These are phyloP conservation scores for Sclerotiophoma versabilis DNA, from an alignment of 2,329 filamentous ascomycete genomes.

Conservation along the genomic window DNA sequence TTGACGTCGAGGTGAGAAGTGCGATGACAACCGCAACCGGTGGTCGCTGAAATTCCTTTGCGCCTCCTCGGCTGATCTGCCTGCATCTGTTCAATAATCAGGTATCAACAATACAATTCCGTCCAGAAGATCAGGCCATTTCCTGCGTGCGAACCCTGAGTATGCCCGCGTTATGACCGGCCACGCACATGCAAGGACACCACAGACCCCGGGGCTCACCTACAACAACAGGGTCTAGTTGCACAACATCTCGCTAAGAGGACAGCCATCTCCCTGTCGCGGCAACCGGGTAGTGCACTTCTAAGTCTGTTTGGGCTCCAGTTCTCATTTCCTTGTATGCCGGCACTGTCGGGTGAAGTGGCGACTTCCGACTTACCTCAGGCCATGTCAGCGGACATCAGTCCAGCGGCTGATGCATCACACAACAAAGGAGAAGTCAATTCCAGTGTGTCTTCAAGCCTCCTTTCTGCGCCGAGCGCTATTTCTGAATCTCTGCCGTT, in stretches of 20 bases:
- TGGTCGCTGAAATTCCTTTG: background rate
- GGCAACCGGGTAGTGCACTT: constrained; percentile 10
- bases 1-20: constrained; percentile 3
- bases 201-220: constrained; percentile 4
- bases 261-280: constrained; percentile 15
- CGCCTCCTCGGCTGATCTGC: constrained; percentile 4
- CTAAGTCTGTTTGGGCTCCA: background rate
- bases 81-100: background rate
- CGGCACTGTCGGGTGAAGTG: background rate
- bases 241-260: constrained; percentile 9
- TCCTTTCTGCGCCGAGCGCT: background rate
- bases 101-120: background rate
- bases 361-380: constrained; percentile 1
- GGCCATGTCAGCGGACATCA: background rate
- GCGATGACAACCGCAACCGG: constrained; percentile 1
- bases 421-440: background rate
- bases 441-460: background rate
- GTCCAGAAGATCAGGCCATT: constrained; percentile 3
- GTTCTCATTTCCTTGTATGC: constrained; percentile 3
- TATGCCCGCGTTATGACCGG: background rate
- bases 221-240: constrained; percentile 10
- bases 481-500: background rate
- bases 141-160: background rate
- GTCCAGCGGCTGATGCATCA: background rate
- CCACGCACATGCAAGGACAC: constrained; percentile 19